phyloP scores from a whole-genome alignment of 805 yeast species.

The Starmera quercuum region DNA sequence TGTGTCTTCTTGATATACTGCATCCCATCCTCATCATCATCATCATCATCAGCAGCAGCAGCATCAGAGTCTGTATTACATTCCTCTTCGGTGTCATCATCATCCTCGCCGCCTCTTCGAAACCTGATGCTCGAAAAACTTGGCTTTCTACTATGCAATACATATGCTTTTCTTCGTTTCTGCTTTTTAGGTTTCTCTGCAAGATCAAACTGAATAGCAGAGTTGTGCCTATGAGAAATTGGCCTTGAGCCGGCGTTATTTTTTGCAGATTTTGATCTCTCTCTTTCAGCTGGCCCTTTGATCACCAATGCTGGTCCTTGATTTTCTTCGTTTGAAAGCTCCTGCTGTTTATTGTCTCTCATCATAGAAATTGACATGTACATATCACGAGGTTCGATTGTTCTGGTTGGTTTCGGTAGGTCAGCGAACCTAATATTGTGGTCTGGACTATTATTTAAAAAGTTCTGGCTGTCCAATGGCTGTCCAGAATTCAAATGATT shows the following conservation, averaged over 20 bases:
- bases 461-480: too few species aligned
- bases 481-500: too few species aligned
- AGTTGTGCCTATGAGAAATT: constrained; percentile 15
- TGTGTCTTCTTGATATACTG: constrained; percentile 16
- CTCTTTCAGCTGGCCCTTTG: constrained; percentile 71
- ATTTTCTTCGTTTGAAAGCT: constrained; percentile 34
- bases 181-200: constrained; percentile 5
- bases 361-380: constrained; percentile 77
- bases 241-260: too few species aligned
- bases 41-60: constrained; percentile 15
- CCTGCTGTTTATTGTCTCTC: constrained; percentile 41
- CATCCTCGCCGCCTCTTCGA: constrained; percentile 14
- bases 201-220: constrained; percentile 22
- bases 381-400: constrained; percentile 78
- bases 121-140: constrained; percentile 6
- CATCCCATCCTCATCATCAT: constrained; percentile 18
- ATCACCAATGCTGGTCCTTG: constrained; percentile 77
- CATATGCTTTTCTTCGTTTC: constrained; percentile 8
- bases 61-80: too few species aligned
- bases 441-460: background rate
- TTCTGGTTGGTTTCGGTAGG: constrained; percentile 21
- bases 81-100: constrained; percentile 9
- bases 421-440: constrained; percentile 16
- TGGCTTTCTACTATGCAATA: constrained; percentile 5
- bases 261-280: too few species aligned